These are phyloP conservation scores for Colletotrichum salicis DNA, from an alignment of 2,329 filamentous ascomycete genomes.

Conservation along the genomic window DNA sequence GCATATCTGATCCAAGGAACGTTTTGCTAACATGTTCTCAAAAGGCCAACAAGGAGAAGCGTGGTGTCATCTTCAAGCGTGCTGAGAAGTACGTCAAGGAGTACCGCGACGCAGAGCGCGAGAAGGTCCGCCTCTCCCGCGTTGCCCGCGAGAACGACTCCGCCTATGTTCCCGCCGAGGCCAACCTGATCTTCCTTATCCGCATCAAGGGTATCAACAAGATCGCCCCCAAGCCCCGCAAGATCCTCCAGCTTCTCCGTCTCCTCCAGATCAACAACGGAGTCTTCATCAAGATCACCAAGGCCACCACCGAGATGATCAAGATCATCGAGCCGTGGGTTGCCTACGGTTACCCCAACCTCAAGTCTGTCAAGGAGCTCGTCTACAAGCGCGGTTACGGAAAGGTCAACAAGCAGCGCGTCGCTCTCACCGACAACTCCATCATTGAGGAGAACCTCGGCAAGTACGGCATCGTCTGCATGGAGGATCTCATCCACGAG, in stretches of 20 bases:
- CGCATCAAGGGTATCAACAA: constrained; percentile 99
- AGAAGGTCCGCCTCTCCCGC: constrained; percentile 94
- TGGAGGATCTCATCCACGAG: constrained; percentile 99
- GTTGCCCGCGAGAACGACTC: constrained; percentile 90
- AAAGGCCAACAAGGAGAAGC: constrained; percentile 99
- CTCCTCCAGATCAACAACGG: constrained; percentile 99
- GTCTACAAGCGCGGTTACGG: constrained; percentile 99
- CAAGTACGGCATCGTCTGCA: constrained; percentile 98
- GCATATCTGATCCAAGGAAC: constrained; percentile 27
- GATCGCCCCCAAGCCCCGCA: constrained; percentile 99
- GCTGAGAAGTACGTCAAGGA: constrained; percentile 99
- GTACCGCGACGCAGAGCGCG: constrained; percentile 97
- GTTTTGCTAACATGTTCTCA: constrained; percentile 35
- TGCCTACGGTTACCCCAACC: constrained; percentile 99
- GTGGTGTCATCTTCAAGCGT: constrained; percentile 98
- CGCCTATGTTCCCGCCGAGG: constrained; percentile 94
- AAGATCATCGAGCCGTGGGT: constrained; percentile 99
- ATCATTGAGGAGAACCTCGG: constrained; percentile 97
- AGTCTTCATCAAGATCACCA: constrained; percentile 97
- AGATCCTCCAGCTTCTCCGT: constrained; percentile 99
- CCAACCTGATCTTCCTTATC: constrained; percentile 96
- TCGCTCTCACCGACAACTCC: constrained; percentile 96
- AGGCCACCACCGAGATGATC: constrained; percentile 97
- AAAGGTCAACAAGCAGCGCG: constrained; percentile 98
- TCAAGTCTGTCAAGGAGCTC: constrained; percentile 98